Base-by-base conservation (phyloP, 306 rosid species). In the Trifolium pratense region DNA sequence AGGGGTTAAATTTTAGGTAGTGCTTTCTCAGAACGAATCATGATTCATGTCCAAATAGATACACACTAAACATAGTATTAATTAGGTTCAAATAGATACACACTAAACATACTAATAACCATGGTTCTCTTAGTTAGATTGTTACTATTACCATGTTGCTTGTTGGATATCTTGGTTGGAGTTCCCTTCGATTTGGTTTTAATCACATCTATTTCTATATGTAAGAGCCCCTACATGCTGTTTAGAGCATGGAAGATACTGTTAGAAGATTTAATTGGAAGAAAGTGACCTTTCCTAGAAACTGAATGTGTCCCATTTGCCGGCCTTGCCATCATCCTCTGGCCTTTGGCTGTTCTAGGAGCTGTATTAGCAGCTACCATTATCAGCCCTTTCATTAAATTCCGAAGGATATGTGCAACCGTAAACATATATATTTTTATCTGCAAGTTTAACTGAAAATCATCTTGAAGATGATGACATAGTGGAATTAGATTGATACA, bases 161-260 rank as follows among this genome's bases (percentile, higher is more conserved):
- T 90, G 80, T 70, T 89, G 82, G 94, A 69, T 71, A 77, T 82
- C 77, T 3, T 79, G 75, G 79, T 85, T 51, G 97, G 86, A 14
- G 78, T 89, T 36, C 89, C 78, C 11, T 78, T 88, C 0, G 93
- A 88, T 48, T 65, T 84, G 62, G 56, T 62, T 79, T 71, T 84
- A 52, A 88, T 92, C 71, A 88, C 90, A 26, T 49, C 15, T 11
- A 85, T 92, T 59, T 87, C 93, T 8, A 34, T 92, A 40, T 88
- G 92, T 89, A 92, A 90, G 79, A 92, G 97, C 40, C 96, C 96
- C n/a, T 89, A 53, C 80, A 90, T 92, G 96, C 75, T 92, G 23
- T 81, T 89, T 21, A 82, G 31, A 87, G 96, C 96, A 20, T 92
- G 97, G 96, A 88, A 92, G 84, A 89, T 96, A 79, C 83, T 92